A percentile compares a stretch with the other conserved stretches of the same genome.
Conservation (phyloP, 176 grass and related monocot species). For the Phoenix dactylifera region DNA sequence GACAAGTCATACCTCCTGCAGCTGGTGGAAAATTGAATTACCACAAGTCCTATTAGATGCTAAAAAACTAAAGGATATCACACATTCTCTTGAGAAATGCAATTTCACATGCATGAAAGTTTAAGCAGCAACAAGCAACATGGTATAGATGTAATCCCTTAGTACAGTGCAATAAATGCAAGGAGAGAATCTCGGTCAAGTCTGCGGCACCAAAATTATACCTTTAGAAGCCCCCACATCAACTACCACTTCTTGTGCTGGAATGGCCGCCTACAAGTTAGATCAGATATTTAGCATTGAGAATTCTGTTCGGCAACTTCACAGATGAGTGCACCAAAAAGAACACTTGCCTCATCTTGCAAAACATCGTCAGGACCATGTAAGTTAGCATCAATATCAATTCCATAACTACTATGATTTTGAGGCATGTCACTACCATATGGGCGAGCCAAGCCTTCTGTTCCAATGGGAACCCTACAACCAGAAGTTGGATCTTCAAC, state of each 20-base stretch:
- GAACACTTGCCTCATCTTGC: slow-evolving; percentile 29
- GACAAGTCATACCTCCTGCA: no score
- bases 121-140: no score
- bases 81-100: no score
- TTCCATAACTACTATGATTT: neutral
- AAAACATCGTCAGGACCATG: slow-evolving; percentile 19
- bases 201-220: neutral
- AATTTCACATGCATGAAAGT: no score
- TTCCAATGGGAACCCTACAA: slow-evolving; percentile 18
- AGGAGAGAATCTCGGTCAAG: no score
- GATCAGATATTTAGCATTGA: slow-evolving; percentile 14
- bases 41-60: no score
- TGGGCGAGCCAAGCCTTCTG: slow-evolving; percentile 12
- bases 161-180: no score
- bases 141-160: no score
- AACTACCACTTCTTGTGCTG: slow-evolving; percentile 27
- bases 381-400: slow-evolving; percentile 2
- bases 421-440: slow-evolving; percentile 6
- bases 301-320: neutral
- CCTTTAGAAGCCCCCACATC: slow-evolving; percentile 23
- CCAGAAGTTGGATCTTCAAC: slow-evolving; percentile 18
- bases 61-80: no score
- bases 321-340: no score
- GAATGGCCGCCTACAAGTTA: slow-evolving; percentile 18
- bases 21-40: no score